phyloP scores from a whole-genome alignment of 1,284 basidiomycete genomes.

The Marasmius oreades region DNA sequence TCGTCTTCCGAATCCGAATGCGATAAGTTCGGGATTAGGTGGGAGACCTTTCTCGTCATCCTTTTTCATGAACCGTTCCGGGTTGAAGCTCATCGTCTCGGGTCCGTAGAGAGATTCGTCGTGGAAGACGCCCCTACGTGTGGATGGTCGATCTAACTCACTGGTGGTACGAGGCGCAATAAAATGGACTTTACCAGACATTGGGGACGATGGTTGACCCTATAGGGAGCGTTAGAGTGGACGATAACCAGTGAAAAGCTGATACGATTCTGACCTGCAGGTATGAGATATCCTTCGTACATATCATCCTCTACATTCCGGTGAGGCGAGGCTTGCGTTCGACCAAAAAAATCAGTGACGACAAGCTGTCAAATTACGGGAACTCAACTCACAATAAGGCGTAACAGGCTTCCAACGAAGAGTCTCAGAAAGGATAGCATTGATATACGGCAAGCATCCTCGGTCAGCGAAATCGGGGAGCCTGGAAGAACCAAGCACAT shows the following conservation, averaged over 20 bases:
- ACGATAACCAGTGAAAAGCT: background rate
- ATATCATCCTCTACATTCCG: background rate
- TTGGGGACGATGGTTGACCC: background rate
- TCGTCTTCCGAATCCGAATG: background rate
- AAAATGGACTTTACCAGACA: background rate
- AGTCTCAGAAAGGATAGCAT: conserved; percentile 21
- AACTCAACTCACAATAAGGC: background rate
- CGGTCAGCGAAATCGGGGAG: conserved; percentile 33
- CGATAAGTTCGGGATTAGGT: background rate
- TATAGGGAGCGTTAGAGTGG: background rate
- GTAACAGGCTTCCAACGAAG: conserved; percentile 3
- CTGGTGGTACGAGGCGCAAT: background rate
- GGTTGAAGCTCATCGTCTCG: background rate
- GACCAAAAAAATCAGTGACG: background rate
- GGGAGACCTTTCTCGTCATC: background rate
- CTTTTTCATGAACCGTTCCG: background rate
- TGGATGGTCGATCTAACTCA: background rate
- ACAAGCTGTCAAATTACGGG: background rate
- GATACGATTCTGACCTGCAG: background rate
- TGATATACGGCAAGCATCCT: conserved; percentile 27
- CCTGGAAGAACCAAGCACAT: conserved; percentile 27
- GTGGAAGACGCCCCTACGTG: background rate
- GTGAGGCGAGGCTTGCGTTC: background rate
- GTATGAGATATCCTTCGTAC: background rate
- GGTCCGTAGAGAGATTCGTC: background rate